Base-by-base conservation (phyloP, 2,329 filamentous ascomycete species). In the Aspergillus versicolor region DNA sequence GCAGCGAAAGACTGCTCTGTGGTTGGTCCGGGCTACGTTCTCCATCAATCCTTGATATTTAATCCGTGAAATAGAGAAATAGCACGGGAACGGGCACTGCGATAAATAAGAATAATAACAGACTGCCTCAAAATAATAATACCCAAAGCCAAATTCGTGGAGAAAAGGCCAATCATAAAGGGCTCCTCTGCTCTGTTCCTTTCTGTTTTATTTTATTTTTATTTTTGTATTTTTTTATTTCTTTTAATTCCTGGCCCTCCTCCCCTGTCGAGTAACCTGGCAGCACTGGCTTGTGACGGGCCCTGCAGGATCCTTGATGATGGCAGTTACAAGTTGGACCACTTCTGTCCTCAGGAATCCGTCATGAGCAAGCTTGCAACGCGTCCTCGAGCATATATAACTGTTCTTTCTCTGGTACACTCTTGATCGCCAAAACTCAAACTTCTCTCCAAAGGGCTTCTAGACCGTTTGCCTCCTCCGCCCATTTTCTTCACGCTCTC, bases 211-310 rank as follows among this genome's bases (percentile, higher is more conserved):
- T 30, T 30, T 30, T 27, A 21, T 21, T 21, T 30, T 30, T 30
- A 11, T 4, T 30, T 30, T 30, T 30, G 9, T 30, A 11, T 30
- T 30, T 30, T 30, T 30, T 11, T 4, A 4, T 30, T 30, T 30
- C 9, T 30, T 30, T 30, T 30, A 30, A 11, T 30, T 30, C 8
- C 27, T 30, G 9, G 27, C 27, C 21, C 27, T 19, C 32, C 43
- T 51, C 54, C 62, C 63, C 57, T 62, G 56, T 59, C 58, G 41
- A 54, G 45, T 57, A 57, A 63, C 61, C 52, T 42, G 21, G 51
- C 47, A 59, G 58, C 62, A 58, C 49, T 56, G 61, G 62, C 63
- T 65, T 65, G 65, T 65, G 63, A 65, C 62, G 60, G 56, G 49
- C 57, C 56, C 58, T 56, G 58, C n/a, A n/a, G n/a, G n/a, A 59